phyloP scores from a whole-genome alignment of 202 grass and related monocot species.

The Eragrostis tef region DNA sequence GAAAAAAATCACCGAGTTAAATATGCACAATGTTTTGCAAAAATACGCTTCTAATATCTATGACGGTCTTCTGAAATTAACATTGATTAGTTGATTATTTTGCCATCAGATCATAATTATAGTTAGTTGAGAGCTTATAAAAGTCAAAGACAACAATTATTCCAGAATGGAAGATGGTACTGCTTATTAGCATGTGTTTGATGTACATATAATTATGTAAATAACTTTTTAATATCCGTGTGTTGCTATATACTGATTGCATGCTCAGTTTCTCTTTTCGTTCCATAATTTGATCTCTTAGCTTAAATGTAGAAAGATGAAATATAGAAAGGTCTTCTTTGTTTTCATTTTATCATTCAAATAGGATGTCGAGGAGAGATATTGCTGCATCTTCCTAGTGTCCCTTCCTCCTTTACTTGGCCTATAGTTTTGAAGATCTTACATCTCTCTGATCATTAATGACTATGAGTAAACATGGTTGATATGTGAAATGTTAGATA shows the following conservation, averaged over 20 bases:
- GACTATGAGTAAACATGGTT: too few relatives aligned
- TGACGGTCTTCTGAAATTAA: background rate
- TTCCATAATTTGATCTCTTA: background rate
- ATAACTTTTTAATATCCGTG: background rate
- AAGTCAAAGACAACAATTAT: conserved; percentile 4
- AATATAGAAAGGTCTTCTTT: background rate
- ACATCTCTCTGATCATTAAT: too few relatives aligned
- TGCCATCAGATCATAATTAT: background rate
- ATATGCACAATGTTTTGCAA: background rate
- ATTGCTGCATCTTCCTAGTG: background rate
- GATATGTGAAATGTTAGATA: too few relatives aligned
- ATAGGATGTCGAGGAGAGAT: background rate
- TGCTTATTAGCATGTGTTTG: conserved; percentile 1
- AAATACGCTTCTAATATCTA: background rate
- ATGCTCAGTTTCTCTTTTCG: background rate
- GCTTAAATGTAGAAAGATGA: background rate
- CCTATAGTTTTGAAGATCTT: background rate
- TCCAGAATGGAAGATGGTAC: background rate
- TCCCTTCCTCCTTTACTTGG: background rate
- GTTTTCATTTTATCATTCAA: background rate
- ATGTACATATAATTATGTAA: background rate
- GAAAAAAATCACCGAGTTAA: background rate
- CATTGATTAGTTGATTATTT: background rate
- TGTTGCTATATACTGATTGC: background rate
- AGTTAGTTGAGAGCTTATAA: background rate